Evolutionary conservation across 73 alveolate species (phyloP).

Genomic region (Paramecium primaurelia): DNA sequence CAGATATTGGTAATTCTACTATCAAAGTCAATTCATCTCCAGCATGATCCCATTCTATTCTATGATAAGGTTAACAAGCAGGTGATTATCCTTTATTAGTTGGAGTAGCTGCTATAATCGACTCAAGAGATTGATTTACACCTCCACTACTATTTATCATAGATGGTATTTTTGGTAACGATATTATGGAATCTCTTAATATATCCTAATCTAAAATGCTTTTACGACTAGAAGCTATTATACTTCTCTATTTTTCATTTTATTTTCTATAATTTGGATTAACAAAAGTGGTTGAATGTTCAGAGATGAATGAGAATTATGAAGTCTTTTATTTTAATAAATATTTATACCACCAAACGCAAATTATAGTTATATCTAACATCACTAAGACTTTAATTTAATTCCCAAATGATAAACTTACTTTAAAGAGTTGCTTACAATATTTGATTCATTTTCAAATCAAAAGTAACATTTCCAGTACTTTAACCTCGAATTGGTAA

Average conservation of each 20-base stretch:
- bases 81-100: background rate
- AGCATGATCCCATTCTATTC: slow-evolving; percentile 34
- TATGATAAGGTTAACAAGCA: background rate
- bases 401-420: background rate
- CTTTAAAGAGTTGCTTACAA: background rate
- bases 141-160: background rate
- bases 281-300: slow-evolving; percentile 15
- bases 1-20: slow-evolving; percentile 8
- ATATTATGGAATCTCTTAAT: background rate
- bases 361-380: slow-evolving; percentile 24
- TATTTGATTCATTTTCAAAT: slow-evolving; percentile 7
- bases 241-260: background rate
- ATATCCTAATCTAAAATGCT: background rate
- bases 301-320: slow-evolving; percentile 16
- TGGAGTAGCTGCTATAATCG: background rate
- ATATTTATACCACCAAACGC: background rate
- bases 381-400: background rate
- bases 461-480: background rate
- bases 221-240: background rate
- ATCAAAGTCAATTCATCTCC: background rate
- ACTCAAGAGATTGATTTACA: background rate
- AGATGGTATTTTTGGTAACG: background rate
- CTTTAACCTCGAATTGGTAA: background rate
- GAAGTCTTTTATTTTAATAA: background rate
- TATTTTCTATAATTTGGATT: slow-evolving; percentile 9